Conservation (phyloP, 768 basidiomycete species). For the Agrocybe pediades region DNA sequence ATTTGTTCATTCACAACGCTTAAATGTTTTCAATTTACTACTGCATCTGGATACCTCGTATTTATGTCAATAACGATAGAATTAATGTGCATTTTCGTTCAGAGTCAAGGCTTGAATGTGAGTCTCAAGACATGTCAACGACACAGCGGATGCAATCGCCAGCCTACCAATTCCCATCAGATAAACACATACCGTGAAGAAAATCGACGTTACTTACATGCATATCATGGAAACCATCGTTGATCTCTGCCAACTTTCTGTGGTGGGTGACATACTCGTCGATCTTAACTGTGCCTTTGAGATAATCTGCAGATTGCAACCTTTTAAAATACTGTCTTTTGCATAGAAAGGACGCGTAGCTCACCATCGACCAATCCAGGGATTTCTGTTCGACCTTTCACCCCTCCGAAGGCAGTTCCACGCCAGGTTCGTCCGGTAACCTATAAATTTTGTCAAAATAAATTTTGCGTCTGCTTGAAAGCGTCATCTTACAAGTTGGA, state of each 20-base stretch:
- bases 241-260: constrained; percentile 72
- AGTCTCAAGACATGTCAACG: constrained; percentile 77
- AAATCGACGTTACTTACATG: constrained; percentile 66
- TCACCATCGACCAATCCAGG: constrained; percentile 90
- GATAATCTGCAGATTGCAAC: constrained; percentile 54
- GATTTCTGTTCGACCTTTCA: constrained; percentile 95
- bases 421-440: constrained; percentile 93
- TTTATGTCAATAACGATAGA: constrained; percentile 1
- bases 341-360: constrained; percentile 4
- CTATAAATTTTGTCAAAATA: constrained; percentile 15
- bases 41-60: neutral
- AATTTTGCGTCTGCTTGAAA: neutral
- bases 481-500: constrained; percentile 48
- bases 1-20: constrained; percentile 5
- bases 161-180: constrained; percentile 37
- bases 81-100: neutral
- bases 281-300: constrained; percentile 79
- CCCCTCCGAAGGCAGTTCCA: constrained; percentile 94
- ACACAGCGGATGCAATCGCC: constrained; percentile 96
- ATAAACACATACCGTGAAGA: neutral
- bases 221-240: constrained; percentile 93
- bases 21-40: constrained; percentile 7
- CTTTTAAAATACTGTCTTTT: neutral
- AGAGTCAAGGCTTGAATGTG: neutral
- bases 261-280: constrained; percentile 97